A percentile compares a stretch with the other conserved stretches of the same genome.
These are phyloP conservation scores for Verticillium zaregamsianum DNA, from an alignment of 2,329 filamentous ascomycete species.

Conservation along the genomic window DNA sequence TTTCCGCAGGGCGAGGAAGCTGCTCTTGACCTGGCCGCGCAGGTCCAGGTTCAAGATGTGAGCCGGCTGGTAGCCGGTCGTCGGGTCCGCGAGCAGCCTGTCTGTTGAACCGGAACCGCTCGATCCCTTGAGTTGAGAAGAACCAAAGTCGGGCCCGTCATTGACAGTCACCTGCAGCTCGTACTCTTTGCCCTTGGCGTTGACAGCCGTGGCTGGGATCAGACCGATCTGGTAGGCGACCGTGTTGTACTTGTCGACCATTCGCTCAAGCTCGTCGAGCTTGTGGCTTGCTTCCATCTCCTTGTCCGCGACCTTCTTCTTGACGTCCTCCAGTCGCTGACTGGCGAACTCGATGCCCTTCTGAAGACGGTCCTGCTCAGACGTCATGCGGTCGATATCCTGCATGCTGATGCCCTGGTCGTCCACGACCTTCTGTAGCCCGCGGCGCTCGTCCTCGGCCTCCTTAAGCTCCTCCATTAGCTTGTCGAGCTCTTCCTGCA, in stretches of 20 bases:
- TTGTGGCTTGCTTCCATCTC: conserved; percentile 82
- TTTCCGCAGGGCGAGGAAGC: conserved; percentile 74
- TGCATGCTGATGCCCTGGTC: conserved; percentile 92
- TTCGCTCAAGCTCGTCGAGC: conserved; percentile 86
- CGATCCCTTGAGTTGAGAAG: conserved; percentile 39
- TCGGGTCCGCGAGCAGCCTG: conserved; percentile 74
- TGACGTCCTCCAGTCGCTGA: conserved; percentile 76
- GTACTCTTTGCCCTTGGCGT: conserved; percentile 80
- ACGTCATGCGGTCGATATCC: conserved; percentile 98
- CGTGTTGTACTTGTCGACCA: conserved; percentile 89
- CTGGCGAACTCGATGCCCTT: conserved; percentile 77
- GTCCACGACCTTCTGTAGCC: conserved; percentile 82
- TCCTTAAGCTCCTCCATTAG: conserved; percentile 69
- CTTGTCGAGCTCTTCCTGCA: conserved; percentile 85
- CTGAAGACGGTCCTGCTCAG: conserved; percentile 89
- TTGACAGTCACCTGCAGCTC: conserved; percentile 83
- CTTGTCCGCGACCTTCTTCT: conserved; percentile 76
- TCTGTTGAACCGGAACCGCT: conserved; percentile 50
- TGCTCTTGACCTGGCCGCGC: conserved; percentile 74
- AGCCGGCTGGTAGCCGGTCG: conserved; percentile 83
- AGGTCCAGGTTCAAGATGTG: conserved; percentile 88
- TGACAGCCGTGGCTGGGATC: conserved; percentile 78
- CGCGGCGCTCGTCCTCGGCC: conserved; percentile 75
- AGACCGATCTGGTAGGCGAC: conserved; percentile 90
- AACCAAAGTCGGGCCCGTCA: conserved; percentile 70